Evolutionary conservation across 108 stramenopile species (phyloP).

Genomic region (Fragilaria crotonensis): DNA sequence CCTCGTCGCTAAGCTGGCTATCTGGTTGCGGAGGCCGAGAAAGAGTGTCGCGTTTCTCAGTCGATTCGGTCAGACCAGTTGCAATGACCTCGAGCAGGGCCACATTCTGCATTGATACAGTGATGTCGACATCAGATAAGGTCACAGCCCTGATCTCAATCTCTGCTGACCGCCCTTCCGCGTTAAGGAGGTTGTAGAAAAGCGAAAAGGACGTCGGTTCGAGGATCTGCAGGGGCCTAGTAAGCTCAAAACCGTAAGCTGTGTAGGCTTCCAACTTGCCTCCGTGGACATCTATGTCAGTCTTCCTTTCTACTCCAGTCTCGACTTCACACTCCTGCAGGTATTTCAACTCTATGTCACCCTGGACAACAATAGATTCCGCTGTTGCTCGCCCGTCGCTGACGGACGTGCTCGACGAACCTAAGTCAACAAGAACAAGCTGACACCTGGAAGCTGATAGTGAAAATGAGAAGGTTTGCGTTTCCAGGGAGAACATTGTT

Average conservation of each 20-base stretch:
- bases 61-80: slow-evolving; percentile 46
- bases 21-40: neutral
- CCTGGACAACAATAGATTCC: slow-evolving; percentile 67
- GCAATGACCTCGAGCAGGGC: slow-evolving; percentile 67
- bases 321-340: slow-evolving; percentile 11
- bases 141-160: slow-evolving; percentile 64
- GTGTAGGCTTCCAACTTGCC: slow-evolving; percentile 72
- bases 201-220: slow-evolving; percentile 62
- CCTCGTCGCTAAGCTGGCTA: slow-evolving; percentile 27
- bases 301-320: slow-evolving; percentile 17
- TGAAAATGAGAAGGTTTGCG: neutral
- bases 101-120: slow-evolving; percentile 73
- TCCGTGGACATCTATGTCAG: slow-evolving; percentile 38
- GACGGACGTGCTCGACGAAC: neutral
- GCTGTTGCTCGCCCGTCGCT: slow-evolving; percentile 15
- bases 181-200: slow-evolving; percentile 29
- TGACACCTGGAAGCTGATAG: neutral
- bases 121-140: slow-evolving; percentile 48
- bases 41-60: slow-evolving; percentile 6
- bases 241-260: slow-evolving; percentile 57
- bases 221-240: slow-evolving; percentile 69
- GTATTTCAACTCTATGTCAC: slow-evolving; percentile 41
- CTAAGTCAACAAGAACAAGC: neutral
- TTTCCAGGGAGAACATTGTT: neutral
- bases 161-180: slow-evolving; percentile 12